Evolutionary conservation across 2,329 filamentous ascomycete genomes (phyloP), one percentile per base, ranked within the genome.

Genomic region (Lachnellula hyalina): DNA sequence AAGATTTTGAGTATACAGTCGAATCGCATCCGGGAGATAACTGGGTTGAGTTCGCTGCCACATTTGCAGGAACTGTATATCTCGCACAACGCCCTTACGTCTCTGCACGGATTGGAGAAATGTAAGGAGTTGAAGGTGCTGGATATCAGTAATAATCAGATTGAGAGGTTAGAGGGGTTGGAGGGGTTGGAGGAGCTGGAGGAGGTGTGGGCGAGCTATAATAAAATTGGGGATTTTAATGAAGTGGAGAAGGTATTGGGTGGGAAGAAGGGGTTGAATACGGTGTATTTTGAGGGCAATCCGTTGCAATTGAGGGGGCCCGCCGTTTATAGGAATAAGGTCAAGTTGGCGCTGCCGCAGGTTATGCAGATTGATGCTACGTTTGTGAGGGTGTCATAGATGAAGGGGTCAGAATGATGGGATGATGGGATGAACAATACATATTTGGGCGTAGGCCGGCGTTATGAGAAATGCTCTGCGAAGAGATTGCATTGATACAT

Each of bases 221-320:
- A 96, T 72, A 78, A 87, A 64, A 72, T 99, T 25, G 75, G 74
- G 19, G 89, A 89, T 68, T 96, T 97, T 66, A 77, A 78, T 44
- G 92, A 97, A 67, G 81, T 97, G 3, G 88, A 96, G 73, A 81
- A 79, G 53, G 82, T 89, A 64, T 73, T 99, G 60, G 79, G 74
- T 51, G 87, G 94, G 67, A 96, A 96, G 75, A 77, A 88, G 68
- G 75, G 85, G 38, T 73, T 97, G 63, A 84, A 86, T 57, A 96
- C 94, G 1, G 93, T 99, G 11, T 99, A 99, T 70, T 95, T 99
- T 62, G 94, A 99, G 70, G 92, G 91, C 1, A 96, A 96, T 66
- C 93, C 92, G 25, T 72, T 99, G 64, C 94, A 99, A 74, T 77
- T 84, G 57, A 81, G 80, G 52, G 83, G 82, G 4, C 88, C 89